Evolutionary conservation across 1,139 yeast genomes (phyloP), one percentile per base, ranked within the genome.

Genomic region (Blastobotrys aristatus): DNA sequence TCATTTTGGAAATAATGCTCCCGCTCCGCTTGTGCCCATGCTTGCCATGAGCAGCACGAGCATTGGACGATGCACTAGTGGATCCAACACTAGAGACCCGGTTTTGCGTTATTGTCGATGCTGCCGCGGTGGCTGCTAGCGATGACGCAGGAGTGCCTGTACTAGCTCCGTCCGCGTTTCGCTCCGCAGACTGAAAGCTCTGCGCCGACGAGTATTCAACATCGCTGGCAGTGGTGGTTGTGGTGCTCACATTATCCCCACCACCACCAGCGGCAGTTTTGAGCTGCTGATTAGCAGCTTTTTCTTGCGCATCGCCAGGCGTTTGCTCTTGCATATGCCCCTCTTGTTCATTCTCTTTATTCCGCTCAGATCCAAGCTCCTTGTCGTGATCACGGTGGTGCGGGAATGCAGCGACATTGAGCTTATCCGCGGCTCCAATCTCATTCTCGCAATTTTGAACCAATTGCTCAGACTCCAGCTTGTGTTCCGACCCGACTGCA

Each of bases 201-300:
- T 37, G 40, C 4, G 40, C 40, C 17, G 40, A 37, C n/a, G 30
- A 21, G 18, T 37, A 37, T 11, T 37, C 40, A 14, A 21, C 30
- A 24, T 37, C 20, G 29, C 16, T 13, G 5, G 32, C n/a, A 5
- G 27, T 6, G 27, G 27, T 24, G 5, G 27, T 24, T 5, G 27
- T 24, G n/a, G n/a, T 30, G 32, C 32, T 30, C 32, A 30, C 5
- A 30, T 10, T 30, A 26, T 26, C 29, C 10, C 29, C 29, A 7
- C 11, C 11, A 7, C 10, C 29, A 26, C 10, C 29, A 11, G 29
- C 29, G 29, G 29, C 29, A 26, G 29, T 7, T 26, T 11, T 26
- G 29, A 11, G 6, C 27, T 24, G 27, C 8, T 24, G 27, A 10
- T 24, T 24, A 24, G 29, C 10, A 26, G 29, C 29, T 11, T 7